Evolutionary conservation across 208 protist species (phyloP).

Genomic region (Naegleria gruberi): DNA sequence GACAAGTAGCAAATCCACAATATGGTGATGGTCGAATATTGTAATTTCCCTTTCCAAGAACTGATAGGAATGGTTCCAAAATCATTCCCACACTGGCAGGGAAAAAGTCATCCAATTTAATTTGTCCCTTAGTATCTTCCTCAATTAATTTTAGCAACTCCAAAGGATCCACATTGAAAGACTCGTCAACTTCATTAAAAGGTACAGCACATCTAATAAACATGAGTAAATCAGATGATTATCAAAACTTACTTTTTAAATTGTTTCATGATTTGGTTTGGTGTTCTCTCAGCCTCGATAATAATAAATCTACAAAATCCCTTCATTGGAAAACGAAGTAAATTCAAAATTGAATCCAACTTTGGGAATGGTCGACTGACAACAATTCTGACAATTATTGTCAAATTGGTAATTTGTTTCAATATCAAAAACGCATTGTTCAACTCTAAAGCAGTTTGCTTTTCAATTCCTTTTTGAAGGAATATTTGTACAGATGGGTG

Average conservation of each 20-base stretch:
- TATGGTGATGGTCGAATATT: constrained; percentile 2
- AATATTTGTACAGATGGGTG: constrained; percentile 5
- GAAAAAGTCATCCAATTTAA: neutral
- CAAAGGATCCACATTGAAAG: neutral
- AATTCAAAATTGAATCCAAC: neutral
- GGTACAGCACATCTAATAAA: neutral
- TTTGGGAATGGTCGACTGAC: neutral
- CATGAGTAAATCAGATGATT: too few species aligned
- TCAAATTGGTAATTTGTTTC: neutral
- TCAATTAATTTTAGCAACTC: neutral
- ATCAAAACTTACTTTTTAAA: neutral
- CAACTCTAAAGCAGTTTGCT: neutral
- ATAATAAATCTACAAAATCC: constrained; percentile 14
- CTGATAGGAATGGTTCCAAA: neutral
- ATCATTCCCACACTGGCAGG: neutral
- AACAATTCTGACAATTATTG: neutral
- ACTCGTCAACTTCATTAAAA: neutral
- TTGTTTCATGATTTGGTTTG: constrained; percentile 13
- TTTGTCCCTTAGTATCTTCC: neutral
- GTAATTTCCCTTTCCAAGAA: constrained; percentile 6
- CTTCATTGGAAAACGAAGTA: neutral
- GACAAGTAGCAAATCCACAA: constrained; percentile 6
- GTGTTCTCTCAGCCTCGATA: constrained; percentile 9
- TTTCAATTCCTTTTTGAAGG: neutral
- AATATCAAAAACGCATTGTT: neutral